A percentile compares a stretch with the other conserved stretches of the same genome.
Conservation (phyloP, 2,329 filamentous ascomycete genomes). For the Colletotrichum cereale region DNA sequence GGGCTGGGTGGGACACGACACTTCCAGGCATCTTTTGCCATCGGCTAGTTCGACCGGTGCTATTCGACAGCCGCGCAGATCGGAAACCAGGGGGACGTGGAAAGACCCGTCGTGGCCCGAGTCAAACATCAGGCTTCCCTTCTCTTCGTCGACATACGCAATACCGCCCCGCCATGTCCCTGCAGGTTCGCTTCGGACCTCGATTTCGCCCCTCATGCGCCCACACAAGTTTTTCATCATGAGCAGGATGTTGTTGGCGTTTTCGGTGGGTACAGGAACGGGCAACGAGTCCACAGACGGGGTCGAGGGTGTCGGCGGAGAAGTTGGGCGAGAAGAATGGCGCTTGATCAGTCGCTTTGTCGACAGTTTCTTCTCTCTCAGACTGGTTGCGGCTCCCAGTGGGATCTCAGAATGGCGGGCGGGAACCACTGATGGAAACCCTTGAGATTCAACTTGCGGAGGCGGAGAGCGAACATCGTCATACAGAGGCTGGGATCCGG, state of each 20-base stretch:
- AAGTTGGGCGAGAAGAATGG: constrained; percentile 67
- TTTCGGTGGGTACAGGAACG: constrained; percentile 71
- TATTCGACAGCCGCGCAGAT: constrained; percentile 81
- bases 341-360: constrained; percentile 68
- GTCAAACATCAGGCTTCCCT: constrained; percentile 81
- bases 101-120: constrained; percentile 74
- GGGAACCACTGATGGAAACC: constrained; percentile 58
- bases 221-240: constrained; percentile 84
- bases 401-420: constrained; percentile 38
- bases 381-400: constrained; percentile 45
- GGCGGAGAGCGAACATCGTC: constrained; percentile 60
- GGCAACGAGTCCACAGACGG: constrained; percentile 71
- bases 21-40: constrained; percentile 64
- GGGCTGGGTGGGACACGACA: constrained; percentile 59
- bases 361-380: constrained; percentile 62
- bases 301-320: constrained; percentile 63
- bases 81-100: constrained; percentile 76
- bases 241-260: constrained; percentile 78
- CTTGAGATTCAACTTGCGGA: constrained; percentile 57
- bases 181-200: constrained; percentile 74
- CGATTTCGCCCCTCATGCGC: constrained; percentile 82
- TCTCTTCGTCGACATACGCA: constrained; percentile 82
- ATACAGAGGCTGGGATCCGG: constrained; percentile 65
- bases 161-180: constrained; percentile 78
- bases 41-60: constrained; percentile 65